phyloP scores from a whole-genome alignment of 371 early-diverging fungal genomes.

The Lichtheimia ornata region DNA sequence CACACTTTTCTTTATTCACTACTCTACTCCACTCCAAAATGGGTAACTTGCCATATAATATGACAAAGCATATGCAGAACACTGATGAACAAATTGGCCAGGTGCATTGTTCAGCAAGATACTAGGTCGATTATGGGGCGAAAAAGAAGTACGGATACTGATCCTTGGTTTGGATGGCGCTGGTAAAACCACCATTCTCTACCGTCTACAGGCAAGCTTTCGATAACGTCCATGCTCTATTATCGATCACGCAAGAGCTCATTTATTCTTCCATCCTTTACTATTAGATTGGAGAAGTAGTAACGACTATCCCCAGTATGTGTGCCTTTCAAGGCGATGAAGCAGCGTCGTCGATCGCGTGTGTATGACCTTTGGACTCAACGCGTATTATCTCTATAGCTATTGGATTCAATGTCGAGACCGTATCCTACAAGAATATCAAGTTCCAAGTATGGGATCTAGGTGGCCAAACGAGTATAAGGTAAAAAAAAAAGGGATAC shows the following conservation, averaged over 20 bases:
- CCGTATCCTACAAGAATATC: slow-evolving; percentile 96
- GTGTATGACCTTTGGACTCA: neutral
- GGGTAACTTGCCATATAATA: too few relatives aligned
- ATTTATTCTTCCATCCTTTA: neutral
- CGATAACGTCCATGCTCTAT: too few relatives aligned
- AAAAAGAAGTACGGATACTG: slow-evolving; percentile 89
- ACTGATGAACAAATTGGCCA: neutral
- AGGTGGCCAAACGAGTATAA: slow-evolving; percentile 97
- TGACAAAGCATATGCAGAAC: too few relatives aligned
- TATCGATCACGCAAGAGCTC: too few relatives aligned
- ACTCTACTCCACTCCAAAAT: too few relatives aligned
- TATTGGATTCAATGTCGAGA: slow-evolving; percentile 96
- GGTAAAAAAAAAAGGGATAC: slow-evolving; percentile 43
- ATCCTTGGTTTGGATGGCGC: slow-evolving; percentile 95
- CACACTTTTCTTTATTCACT: too few relatives aligned
- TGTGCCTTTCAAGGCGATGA: slow-evolving; percentile 30
- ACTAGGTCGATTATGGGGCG: slow-evolving; percentile 50
- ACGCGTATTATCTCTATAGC: slow-evolving; percentile 19
- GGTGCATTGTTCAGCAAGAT: slow-evolving; percentile 51
- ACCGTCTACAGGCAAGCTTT: slow-evolving; percentile 58
- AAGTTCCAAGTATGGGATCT: slow-evolving; percentile 98
- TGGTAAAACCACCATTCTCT: slow-evolving; percentile 92
- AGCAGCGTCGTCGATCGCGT: neutral
- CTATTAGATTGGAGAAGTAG: slow-evolving; percentile 92
- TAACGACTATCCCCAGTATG: slow-evolving; percentile 99